Conservation (phyloP, 805 yeast species). For the Ogataea philodendri region DNA sequence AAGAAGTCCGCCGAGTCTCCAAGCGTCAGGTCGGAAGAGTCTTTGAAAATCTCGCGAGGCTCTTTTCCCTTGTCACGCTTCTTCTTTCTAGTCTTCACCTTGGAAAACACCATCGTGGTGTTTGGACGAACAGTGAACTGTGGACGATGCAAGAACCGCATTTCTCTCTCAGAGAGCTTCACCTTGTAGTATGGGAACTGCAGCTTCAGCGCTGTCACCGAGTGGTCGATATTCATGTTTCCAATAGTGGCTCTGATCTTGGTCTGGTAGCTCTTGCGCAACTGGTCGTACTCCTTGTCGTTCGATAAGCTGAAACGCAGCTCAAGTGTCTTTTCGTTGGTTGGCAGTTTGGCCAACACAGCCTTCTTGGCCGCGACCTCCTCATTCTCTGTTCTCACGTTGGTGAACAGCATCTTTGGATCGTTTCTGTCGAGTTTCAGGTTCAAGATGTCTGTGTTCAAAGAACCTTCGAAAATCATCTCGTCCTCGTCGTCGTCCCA, state of each 20-base stretch:
- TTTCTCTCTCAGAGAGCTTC: constrained; percentile 58
- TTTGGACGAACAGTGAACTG: constrained; percentile 75
- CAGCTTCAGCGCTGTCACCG: constrained; percentile 79
- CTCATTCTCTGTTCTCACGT: constrained; percentile 31
- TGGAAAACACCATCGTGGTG: constrained; percentile 70
- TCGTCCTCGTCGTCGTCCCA: constrained; percentile 59
- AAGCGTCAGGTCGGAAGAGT: constrained; percentile 71
- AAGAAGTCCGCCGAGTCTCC: constrained; percentile 81
- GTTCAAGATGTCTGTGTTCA: constrained; percentile 34
- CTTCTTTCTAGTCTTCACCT: constrained; percentile 72
- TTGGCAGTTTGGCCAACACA: constrained; percentile 44
- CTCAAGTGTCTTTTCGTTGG: constrained; percentile 51
- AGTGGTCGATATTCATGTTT: constrained; percentile 85
- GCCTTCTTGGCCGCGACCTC: constrained; percentile 15
- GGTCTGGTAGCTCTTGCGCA: constrained; percentile 83
- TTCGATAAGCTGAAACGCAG: constrained; percentile 80
- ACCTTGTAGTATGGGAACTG: constrained; percentile 93
- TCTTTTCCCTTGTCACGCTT: constrained; percentile 88
- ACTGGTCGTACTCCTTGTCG: constrained; percentile 78
- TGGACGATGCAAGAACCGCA: constrained; percentile 80
- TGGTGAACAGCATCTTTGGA: constrained; percentile 68
- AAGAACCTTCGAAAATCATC: constrained; percentile 68
- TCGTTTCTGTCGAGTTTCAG: constrained; percentile 82
- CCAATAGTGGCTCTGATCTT: constrained; percentile 92
- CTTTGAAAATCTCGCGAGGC: constrained; percentile 66